These are phyloP conservation scores for Lachnellula hyalina DNA, from an alignment of 2,329 filamentous ascomycete genomes.

Conservation along the genomic window DNA sequence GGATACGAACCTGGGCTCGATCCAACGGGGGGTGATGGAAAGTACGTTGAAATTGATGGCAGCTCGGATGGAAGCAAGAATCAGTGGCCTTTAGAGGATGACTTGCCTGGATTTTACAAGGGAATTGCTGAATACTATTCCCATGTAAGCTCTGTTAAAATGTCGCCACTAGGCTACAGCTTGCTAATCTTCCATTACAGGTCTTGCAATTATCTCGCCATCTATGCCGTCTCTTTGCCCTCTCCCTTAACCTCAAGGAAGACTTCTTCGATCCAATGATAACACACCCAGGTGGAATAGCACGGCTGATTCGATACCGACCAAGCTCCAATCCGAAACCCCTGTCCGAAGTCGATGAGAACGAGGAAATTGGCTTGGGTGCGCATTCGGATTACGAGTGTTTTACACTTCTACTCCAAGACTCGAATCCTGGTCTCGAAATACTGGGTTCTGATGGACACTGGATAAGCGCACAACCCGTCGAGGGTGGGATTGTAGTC, in stretches of 20 bases:
- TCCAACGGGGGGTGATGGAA: conserved; percentile 28
- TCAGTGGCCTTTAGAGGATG: conserved; percentile 26
- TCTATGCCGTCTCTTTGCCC: conserved; percentile 32
- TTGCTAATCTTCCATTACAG: conserved; percentile 2
- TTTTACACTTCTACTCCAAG: conserved; percentile 51
- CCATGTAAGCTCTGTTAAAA: conserved; percentile 9
- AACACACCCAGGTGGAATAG: conserved; percentile 39
- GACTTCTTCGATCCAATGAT: conserved; percentile 38
- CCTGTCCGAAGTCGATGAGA: conserved; percentile 23
- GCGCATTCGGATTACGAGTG: conserved; percentile 53
- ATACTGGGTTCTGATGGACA: conserved; percentile 42
- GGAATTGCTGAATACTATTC: conserved; percentile 29
- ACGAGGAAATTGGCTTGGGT: conserved; percentile 33
- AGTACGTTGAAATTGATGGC: conserved; percentile 31
- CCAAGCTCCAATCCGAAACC: conserved; percentile 32
- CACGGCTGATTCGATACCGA: conserved; percentile 46
- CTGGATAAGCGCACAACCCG: conserved; percentile 42
- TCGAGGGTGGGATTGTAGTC: conserved; percentile 44
- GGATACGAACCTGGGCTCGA: conserved; percentile 30
- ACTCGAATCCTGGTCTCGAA: conserved; percentile 45
- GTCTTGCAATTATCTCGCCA: conserved; percentile 35
- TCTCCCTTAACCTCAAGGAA: conserved; percentile 38
- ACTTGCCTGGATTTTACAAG: conserved; percentile 27
- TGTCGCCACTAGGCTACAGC: not conserved
- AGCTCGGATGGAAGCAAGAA: conserved; percentile 21